These are phyloP conservation scores for Kingdonia uniflora DNA, from an alignment of 164 flowering plant genomes.

Conservation along the genomic window DNA sequence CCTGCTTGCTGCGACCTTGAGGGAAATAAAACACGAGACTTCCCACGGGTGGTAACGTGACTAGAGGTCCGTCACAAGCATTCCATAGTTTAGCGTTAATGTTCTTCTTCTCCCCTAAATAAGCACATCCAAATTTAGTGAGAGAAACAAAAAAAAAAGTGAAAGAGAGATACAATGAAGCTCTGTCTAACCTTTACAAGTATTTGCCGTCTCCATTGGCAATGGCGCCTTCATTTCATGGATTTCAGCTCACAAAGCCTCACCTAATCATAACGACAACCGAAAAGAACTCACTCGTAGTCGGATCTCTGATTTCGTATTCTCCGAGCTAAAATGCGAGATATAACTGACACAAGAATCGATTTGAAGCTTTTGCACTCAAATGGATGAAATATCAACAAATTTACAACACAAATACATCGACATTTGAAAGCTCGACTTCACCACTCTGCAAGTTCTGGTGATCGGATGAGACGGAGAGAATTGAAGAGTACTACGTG, in stretches of 20 bases:
- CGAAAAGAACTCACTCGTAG: background rate
- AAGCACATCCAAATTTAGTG: slow-evolving; percentile 12
- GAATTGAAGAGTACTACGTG: too few relatives aligned
- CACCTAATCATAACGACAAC: slow-evolving; percentile 2
- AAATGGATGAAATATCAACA: too few relatives aligned
- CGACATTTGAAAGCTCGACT: too few relatives aligned
- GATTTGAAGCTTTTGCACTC: background rate
- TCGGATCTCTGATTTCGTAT: background rate
- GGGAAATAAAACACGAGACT: slow-evolving; percentile 83
- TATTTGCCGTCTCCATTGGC: slow-evolving; percentile 20
- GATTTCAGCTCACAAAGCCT: slow-evolving; percentile 8
- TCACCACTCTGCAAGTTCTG: too few relatives aligned
- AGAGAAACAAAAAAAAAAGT: background rate
- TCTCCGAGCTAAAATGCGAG: background rate
- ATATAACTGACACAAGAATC: background rate
- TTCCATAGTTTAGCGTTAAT: slow-evolving; percentile 93
- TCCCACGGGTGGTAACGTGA: slow-evolving; percentile 70
- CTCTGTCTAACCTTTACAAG: slow-evolving; percentile 35
- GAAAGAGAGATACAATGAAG: background rate
- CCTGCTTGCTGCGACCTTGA: slow-evolving; percentile 95
- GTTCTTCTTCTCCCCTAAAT: slow-evolving; percentile 55
- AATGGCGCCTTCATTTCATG: slow-evolving; percentile 41
- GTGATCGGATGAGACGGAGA: too few relatives aligned
- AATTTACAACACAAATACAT: too few relatives aligned
- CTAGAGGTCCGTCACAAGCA: slow-evolving; percentile 88